Conservation (phyloP, 2,329 filamentous ascomycete species). For the Colletotrichum sp. region DNA sequence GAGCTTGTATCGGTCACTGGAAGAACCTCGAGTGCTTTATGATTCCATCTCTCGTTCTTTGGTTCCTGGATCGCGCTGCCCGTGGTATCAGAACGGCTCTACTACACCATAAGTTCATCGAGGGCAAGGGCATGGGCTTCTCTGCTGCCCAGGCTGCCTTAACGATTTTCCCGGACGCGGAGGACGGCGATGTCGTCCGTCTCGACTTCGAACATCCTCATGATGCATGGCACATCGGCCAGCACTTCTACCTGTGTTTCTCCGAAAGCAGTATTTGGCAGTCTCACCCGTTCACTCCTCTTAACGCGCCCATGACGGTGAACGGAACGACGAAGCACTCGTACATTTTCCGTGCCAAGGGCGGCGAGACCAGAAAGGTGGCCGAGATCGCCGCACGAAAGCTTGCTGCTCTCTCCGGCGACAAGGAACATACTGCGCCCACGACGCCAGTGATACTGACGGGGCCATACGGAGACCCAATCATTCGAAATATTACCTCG, state of each 20-base stretch:
- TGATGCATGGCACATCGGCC: conserved; percentile 67
- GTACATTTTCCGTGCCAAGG: conserved; percentile 63
- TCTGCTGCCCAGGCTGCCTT: conserved; percentile 54
- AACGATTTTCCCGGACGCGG: conserved; percentile 57
- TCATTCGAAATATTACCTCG: conserved; percentile 42
- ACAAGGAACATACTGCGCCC: conserved; percentile 14
- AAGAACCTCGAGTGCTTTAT: conserved; percentile 70
- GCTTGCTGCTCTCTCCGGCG: conserved; percentile 25
- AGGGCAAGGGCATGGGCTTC: conserved; percentile 55
- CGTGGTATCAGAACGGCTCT: conserved; percentile 63
- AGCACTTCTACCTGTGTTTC: conserved; percentile 77
- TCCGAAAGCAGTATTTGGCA: conserved; percentile 72
- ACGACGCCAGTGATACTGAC: conserved; percentile 64
- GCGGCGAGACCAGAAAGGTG: conserved; percentile 64
- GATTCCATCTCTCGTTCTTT: conserved; percentile 68
- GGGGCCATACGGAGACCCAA: conserved; percentile 66
- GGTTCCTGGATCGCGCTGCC: conserved; percentile 67
- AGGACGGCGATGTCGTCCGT: conserved; percentile 67
- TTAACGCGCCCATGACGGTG: conserved; percentile 54
- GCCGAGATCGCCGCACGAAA: conserved; percentile 48
- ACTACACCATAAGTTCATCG: conserved; percentile 63
- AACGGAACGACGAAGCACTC: conserved; percentile 52
- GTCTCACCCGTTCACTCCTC: conserved; percentile 73
- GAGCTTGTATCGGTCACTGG: conserved; percentile 81
- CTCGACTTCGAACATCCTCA: conserved; percentile 70